Evolutionary conservation across 2,329 filamentous ascomycete species (phyloP), one percentile per base, ranked within the genome.

Genomic region (Phialophora verrucosa): DNA sequence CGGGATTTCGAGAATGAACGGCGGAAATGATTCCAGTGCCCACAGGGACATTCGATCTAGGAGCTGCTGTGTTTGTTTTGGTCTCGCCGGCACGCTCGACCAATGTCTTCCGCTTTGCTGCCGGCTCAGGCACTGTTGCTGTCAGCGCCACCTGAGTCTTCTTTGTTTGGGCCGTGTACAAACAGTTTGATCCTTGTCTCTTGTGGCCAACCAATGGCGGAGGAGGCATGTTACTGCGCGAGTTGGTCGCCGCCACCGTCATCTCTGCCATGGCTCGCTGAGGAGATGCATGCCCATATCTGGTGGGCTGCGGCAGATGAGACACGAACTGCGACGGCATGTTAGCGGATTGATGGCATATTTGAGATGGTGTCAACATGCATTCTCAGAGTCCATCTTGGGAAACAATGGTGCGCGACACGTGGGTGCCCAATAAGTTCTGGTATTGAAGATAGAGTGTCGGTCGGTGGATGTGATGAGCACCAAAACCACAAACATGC

Each of bases 21-120:
- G 80, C 78, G 56, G 80, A 82, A 74, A 82, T 86, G 66, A 85
- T 75, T 42, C 75, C 74, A 53, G 69, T 68, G 61, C 74, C 76
- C 56, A 77, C 75, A 47, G 80, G 76, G 70, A 81, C 82, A 63
- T 77, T 74, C 62, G 77, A 81, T 58, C 77, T 76, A 42, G 79
- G 79, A 63, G 81, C 78, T 66, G 79, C 75, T 35, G 77, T 74
- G 58, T 77, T 75, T 14, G 81, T 75, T 53, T 78, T 76, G 65
- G 76, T 83, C 66, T 90, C 87, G 67, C 77, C 83, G 35, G 83
- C 85, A 70, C 81, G 81, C 63, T 89, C 85, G 23, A 76, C 77
- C 29, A 88, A 77, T 14, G 85, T 86, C 73, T 87, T 87, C 64
- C 88, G 82, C 77, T 90, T 90, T 2, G 86, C 73, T 58, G 87